Conservation (phyloP, 768 basidiomycete species). For the Termitomyces sp. region DNA sequence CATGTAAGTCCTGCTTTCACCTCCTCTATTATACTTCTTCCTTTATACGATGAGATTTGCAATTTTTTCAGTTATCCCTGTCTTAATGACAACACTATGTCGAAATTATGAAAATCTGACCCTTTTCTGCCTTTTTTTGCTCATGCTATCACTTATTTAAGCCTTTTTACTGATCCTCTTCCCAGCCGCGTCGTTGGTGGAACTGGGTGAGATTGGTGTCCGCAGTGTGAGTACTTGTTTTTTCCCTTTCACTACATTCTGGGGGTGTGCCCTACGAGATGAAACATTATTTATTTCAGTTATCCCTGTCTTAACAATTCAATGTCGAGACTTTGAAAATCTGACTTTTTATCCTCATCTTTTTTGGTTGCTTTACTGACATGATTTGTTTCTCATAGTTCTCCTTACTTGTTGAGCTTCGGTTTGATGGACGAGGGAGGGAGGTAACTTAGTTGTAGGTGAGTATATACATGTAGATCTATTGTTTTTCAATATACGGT, state of each 20-base stretch:
- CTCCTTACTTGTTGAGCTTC: not conserved
- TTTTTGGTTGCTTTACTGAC: not conserved
- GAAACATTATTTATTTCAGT: conserved; percentile 26
- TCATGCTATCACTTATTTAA: not conserved
- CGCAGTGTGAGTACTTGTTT: not conserved
- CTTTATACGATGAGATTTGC: conserved; percentile 19
- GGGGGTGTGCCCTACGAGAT: conserved; percentile 12
- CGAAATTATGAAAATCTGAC: conserved; percentile 28
- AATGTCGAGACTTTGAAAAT: conserved; percentile 24
- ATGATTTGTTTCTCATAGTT: not conserved
- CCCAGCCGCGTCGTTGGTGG: not conserved
- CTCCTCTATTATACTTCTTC: not conserved
- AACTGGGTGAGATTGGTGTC: no score
- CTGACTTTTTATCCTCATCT: conserved; percentile 18
- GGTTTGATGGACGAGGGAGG: not conserved
- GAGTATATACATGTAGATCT: not conserved
- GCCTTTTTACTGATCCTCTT: not conserved
- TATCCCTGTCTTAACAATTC: conserved; percentile 27
- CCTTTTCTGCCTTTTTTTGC: not conserved
- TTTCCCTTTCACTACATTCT: not conserved
- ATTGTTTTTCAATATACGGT: not conserved
- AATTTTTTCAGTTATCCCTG: conserved; percentile 31
- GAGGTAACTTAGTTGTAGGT: not conserved
- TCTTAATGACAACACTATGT: conserved; percentile 23
- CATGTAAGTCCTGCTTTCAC: not conserved